A percentile compares a stretch with the other conserved stretches of the same genome.
phyloP scores from a whole-genome alignment of 2,329 filamentous ascomycete species.

The Exophiala lecanii-corni region DNA sequence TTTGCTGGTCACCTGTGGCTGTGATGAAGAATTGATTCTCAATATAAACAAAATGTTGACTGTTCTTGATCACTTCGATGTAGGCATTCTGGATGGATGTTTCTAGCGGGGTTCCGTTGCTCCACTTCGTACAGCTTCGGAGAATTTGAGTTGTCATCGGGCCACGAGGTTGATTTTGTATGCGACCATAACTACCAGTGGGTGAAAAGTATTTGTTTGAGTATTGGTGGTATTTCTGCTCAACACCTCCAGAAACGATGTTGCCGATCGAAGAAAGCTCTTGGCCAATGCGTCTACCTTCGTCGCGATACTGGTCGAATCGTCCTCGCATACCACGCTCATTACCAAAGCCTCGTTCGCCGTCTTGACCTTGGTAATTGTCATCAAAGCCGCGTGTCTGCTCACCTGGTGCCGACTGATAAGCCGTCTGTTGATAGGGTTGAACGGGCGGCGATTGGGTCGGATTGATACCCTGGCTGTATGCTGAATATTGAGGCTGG shows the following conservation, averaged over 20 bases:
- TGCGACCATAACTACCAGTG: constrained; percentile 19
- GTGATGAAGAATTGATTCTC: constrained; percentile 91
- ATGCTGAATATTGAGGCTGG: constrained; percentile 13
- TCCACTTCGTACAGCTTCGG: constrained; percentile 52
- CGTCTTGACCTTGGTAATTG: constrained; percentile 31
- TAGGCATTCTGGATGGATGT: constrained; percentile 89
- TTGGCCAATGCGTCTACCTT: constrained; percentile 29
- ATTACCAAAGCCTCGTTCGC: constrained; percentile 28
- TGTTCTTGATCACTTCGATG: constrained; percentile 63
- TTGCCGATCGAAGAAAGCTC: constrained; percentile 37
- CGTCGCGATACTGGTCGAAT: constrained; percentile 29
- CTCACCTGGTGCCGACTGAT: constrained; percentile 11
- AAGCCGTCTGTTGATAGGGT: constrained; percentile 19
- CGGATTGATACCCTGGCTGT: constrained; percentile 16
- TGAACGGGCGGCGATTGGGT: constrained; percentile 15
- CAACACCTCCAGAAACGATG: constrained; percentile 37
- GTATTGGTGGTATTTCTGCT: constrained; percentile 42
- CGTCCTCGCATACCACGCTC: constrained; percentile 33
- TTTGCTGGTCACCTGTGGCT: constrained; percentile 64
- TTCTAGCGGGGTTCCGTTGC: constrained; percentile 55
- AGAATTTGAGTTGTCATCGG: constrained; percentile 35
- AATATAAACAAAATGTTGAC: constrained; percentile 71
- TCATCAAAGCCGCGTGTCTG: constrained; percentile 21
- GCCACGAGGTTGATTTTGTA: constrained; percentile 16
- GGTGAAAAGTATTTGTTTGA: constrained; percentile 22